Base-by-base conservation (phyloP, 73 alveolate species). In the Paramecium tetraurelia region DNA sequence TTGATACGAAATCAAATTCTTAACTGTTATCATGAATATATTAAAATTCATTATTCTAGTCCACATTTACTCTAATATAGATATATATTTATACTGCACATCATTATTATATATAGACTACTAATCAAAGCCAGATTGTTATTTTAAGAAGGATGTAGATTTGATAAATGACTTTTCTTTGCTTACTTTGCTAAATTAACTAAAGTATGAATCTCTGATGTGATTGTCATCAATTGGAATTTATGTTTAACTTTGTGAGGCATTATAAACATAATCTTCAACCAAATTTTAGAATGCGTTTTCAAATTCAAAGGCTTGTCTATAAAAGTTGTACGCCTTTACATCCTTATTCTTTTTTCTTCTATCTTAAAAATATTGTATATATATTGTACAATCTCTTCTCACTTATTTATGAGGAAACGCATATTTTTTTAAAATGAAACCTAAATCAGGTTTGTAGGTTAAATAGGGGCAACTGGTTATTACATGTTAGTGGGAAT, bases 71-170 rank as follows among this genome's bases (percentile, higher is more conserved):
- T 31, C 87, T 75, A 36, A 29, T 6, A 11, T 48, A 4, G 11
- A 11, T 9, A 75, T 31, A 75, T 31, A 11, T 35, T 14, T 36
- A 7, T 33, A 36, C 35, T 75, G 35, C 59, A 33, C 16, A 33
- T 75, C 87, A 75, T 75, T 29, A 44, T 75, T 75, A 44, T 1
- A 10, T n/a, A 75, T 18, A 3, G 87, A 75, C 5, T 36, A 21
- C 14, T 75, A 29, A 33, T 36, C 59, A 33, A 36, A 36, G 6
- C 41, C 59, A 4, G 87, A 75, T 33, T 33, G 9, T 40, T 75
- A 75, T 75, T 75, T 75, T 44, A 75, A 31, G 16, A 75, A 75
- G 1, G 87, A 75, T 14, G 87, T 75, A 31, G 87, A 33, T 75
- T 75, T 75, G 1, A 36, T 36, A 75, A 75, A 36, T 33, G 87